Base-by-base conservation (phyloP, 164 flowering plant genomes). In the Dillenia suffruticosa region DNA sequence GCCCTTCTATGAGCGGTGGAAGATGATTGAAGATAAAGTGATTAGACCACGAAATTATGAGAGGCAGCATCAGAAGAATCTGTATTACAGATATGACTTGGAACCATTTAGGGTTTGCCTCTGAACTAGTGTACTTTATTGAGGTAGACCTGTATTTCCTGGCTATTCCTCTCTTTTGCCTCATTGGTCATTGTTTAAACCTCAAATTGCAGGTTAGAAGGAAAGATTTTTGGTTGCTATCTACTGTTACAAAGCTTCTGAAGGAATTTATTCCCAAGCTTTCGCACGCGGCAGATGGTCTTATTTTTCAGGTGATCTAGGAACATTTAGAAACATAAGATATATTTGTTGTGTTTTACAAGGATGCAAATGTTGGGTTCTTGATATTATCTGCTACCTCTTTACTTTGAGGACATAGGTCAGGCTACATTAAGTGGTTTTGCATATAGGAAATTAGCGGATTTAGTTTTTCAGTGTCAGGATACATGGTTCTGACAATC, bases 201-300 rank as follows among this genome's bases (percentile, higher is more conserved):
- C 40, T 32, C 40, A 32, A 32, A 32, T 32, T 32, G 40, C 78
- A 95, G 99, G 97, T 95, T 46, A 83, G 99, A 68, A 85, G 98
- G 70, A 95, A 95, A 77, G 91, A 84, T 65, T 95, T 95, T 76
- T 95, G 94, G 96, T 72, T 88, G 84, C 84, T 95, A 17, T 88
- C 98, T 19, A 81, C 98, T 19, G 94, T 90, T 44, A 75, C 75
- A 12, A 95, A 85, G 71, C 79, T 92, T 61, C 70, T 95, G 50
- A 85, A 76, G 75, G 89, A 83, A 63, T 90, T 95, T 68, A 95
- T 95, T 76, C 97, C 99, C 1, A 83, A 49, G 73, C 97, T 95
- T 62, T 87, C 99, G 32, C 99, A 95, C 82, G 96, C 61, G n/a
- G 97, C 99, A 44, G 99, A 95, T 84, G 99, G 99, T 65, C 98